phyloP scores from a whole-genome alignment of 306 rosid species.

The Cucurbita argyrosperma region DNA sequence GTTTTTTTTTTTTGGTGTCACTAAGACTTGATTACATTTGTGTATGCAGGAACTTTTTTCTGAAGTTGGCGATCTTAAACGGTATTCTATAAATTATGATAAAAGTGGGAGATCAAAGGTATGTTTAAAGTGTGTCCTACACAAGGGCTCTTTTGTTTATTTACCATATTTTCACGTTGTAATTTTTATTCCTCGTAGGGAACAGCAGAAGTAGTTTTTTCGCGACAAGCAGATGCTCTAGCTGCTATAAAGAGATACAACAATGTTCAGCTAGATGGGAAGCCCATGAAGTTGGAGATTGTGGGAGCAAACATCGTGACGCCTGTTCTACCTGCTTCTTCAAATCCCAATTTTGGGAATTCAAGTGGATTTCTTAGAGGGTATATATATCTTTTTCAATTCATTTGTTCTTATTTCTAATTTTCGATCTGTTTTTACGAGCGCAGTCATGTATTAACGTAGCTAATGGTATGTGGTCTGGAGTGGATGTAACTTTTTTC shows the following conservation, averaged over 20 bases:
- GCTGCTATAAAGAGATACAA: slow-evolving; percentile 94
- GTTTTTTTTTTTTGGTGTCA: neutral
- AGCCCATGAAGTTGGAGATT: slow-evolving; percentile 88
- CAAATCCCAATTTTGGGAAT: slow-evolving; percentile 36
- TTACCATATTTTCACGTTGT: slow-evolving; percentile 17
- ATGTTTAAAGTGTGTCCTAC: slow-evolving; percentile 16
- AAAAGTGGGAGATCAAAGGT: slow-evolving; percentile 99
- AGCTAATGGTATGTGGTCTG: neutral
- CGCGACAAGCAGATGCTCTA: slow-evolving; percentile 60
- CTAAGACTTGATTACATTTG: neutral
- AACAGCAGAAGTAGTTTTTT: slow-evolving; percentile 82
- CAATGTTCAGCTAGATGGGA: slow-evolving; percentile 87
- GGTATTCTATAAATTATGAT: slow-evolving; percentile 66
- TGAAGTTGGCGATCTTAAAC: slow-evolving; percentile 88
- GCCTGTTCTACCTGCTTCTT: slow-evolving; percentile 30
- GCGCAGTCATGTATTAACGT: neutral
- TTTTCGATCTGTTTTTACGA: neutral
- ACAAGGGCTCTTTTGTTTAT: slow-evolving; percentile 14
- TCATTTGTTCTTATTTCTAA: neutral
- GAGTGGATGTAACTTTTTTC: neutral
- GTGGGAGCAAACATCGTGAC: slow-evolving; percentile 69
- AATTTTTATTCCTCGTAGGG: slow-evolving; percentile 45
- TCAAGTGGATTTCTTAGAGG: slow-evolving; percentile 42
- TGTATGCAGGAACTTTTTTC: slow-evolving; percentile 69
- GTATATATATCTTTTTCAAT: slow-evolving; percentile 23